phyloP scores from a whole-genome alignment of 148 eudicot species.

The Pouteria glomerata region DNA sequence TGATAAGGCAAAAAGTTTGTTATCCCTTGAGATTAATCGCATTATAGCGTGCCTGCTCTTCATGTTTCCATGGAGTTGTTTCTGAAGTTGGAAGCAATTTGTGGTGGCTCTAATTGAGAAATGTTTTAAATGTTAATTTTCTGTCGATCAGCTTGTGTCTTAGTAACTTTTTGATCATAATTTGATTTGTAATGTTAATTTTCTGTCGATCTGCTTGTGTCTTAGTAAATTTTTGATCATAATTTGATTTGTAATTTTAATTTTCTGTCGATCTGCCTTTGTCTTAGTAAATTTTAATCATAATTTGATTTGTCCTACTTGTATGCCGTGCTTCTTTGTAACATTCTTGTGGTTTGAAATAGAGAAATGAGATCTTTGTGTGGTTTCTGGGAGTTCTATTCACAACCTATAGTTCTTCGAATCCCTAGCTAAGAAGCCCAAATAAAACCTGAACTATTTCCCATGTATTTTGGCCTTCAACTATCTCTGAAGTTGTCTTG shows the following conservation, averaged over 20 bases:
- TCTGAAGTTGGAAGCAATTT: neutral
- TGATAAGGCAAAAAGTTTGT: no score
- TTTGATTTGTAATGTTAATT: no score
- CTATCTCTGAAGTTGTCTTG: neutral
- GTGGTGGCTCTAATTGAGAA: neutral
- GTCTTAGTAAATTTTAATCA: no score
- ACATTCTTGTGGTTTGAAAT: neutral
- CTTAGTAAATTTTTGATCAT: neutral
- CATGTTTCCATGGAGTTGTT: neutral
- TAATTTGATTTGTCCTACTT: no score
- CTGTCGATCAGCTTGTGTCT: neutral
- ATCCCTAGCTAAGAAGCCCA: neutral
- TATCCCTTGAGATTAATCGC: neutral
- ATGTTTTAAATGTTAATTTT: neutral
- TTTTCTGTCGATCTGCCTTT: no score
- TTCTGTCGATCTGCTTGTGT: neutral
- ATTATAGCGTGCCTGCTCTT: neutral
- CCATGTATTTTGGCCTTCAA: neutral
- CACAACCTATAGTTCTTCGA: neutral
- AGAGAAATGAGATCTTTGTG: neutral
- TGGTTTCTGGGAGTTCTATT: neutral
- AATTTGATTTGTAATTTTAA: no score
- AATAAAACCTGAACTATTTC: neutral
- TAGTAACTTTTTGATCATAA: neutral
- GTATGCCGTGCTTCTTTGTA: no score